phyloP scores from a whole-genome alignment of 2,329 filamentous ascomycete genomes.

The Gnomoniopsis smithogilvyi region DNA sequence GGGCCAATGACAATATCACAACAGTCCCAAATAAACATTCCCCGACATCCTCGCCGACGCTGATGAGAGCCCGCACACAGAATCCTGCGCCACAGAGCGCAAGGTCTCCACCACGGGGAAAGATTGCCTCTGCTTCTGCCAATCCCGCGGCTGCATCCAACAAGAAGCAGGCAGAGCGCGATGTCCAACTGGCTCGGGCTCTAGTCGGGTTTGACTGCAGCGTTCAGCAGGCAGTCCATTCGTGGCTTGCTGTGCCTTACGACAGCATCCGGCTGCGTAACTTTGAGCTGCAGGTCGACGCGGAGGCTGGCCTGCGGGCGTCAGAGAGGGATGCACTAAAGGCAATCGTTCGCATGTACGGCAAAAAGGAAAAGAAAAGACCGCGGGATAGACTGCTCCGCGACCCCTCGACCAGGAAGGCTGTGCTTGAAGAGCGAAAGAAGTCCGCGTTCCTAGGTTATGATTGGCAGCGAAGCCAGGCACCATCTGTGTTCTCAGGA shows the following conservation, averaged over 20 bases:
- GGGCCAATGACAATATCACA: not conserved
- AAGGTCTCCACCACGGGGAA: not conserved
- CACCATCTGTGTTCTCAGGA: not conserved
- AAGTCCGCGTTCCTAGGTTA: conserved; percentile 85
- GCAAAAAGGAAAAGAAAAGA: conserved; percentile 68
- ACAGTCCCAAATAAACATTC: not conserved
- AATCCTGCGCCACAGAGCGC: not conserved
- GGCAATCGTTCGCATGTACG: conserved; percentile 49
- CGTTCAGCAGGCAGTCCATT: conserved; percentile 41
- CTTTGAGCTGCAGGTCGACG: conserved; percentile 47
- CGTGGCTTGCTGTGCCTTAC: conserved; percentile 45
- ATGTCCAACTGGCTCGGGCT: conserved; percentile 27
- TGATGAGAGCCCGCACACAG: not conserved
- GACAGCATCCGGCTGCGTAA: conserved; percentile 46
- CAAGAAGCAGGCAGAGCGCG: conserved; percentile 10
- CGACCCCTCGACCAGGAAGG: conserved; percentile 62
- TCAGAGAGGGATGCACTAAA: conserved; percentile 42
- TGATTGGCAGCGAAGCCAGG: conserved; percentile 63
- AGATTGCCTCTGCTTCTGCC: not conserved
- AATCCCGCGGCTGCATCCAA: not conserved
- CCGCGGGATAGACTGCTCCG: conserved; percentile 82
- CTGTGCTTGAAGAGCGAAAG: conserved; percentile 78
- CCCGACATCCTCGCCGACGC: not conserved
- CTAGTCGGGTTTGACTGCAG: conserved; percentile 36
- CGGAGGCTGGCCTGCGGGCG: conserved; percentile 28